These are phyloP conservation scores for Skeletonema grethae DNA, from an alignment of 108 stramenopile species.

Conservation along the genomic window DNA sequence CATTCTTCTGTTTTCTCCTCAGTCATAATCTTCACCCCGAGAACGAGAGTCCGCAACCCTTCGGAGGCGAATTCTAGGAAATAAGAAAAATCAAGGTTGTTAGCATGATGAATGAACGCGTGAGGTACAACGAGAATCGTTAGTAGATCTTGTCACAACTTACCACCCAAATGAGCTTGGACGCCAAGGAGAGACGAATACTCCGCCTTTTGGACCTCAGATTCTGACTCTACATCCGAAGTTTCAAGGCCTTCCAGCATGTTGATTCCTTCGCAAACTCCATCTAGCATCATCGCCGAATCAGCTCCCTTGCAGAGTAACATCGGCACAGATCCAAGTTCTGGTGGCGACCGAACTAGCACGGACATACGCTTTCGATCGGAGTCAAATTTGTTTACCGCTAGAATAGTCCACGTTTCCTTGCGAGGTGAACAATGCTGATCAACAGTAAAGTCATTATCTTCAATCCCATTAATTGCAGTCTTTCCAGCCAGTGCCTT, in stretches of 20 bases:
- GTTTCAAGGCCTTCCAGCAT: slow-evolving; percentile 17
- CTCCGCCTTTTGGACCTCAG: slow-evolving; percentile 55
- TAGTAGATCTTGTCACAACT: background rate
- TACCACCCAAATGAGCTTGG: slow-evolving; percentile 80
- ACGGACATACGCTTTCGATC: slow-evolving; percentile 96
- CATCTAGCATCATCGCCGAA: slow-evolving; percentile 81
- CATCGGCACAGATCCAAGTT: slow-evolving; percentile 74
- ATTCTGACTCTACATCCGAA: slow-evolving; percentile 8
- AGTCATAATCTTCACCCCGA: slow-evolving; percentile 83
- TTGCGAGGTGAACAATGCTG: slow-evolving; percentile 19
- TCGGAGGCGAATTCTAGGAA: slow-evolving; percentile 81
- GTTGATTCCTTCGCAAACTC: slow-evolving; percentile 52
- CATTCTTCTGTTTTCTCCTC: slow-evolving; percentile 81
- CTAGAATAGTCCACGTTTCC: slow-evolving; percentile 87
- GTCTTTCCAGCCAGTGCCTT: slow-evolving; percentile 61
- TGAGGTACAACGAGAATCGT: background rate
- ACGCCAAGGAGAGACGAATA: slow-evolving; percentile 61
- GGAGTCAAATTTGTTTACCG: slow-evolving; percentile 94
- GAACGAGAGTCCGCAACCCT: slow-evolving; percentile 94
- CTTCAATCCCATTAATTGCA: slow-evolving; percentile 33
- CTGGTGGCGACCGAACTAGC: slow-evolving; percentile 77
- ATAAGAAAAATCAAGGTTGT: background rate
- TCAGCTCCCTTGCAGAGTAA: slow-evolving; percentile 94
- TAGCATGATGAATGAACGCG: background rate
- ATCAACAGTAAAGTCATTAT: slow-evolving; percentile 12